Percentiles rank a stretch among this genome's conserved stretches.
phyloP scores from a whole-genome alignment of 345 rosid species.

The Boechera divaricarpa region DNA sequence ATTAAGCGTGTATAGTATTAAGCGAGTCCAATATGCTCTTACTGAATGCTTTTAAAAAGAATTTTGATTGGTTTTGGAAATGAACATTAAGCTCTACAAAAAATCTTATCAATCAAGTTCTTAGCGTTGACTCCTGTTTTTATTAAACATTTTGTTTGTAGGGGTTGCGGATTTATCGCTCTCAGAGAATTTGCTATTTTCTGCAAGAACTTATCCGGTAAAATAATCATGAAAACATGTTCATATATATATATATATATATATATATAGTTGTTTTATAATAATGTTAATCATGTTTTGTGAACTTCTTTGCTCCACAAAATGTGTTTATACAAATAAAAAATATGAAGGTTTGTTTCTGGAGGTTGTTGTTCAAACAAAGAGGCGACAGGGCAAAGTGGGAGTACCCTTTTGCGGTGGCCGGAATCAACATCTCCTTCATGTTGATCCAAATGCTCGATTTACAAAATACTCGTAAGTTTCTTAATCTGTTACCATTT shows the following conservation, averaged over 20 bases:
- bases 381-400: conserved; percentile 83
- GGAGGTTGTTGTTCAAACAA: conserved; percentile 89
- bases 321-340: conserved; percentile 56
- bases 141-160: conserved; percentile 35
- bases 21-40: too few relatives aligned
- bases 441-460: conserved; percentile 98
- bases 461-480: conserved; percentile 62
- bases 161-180: conserved; percentile 92
- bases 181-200: conserved; percentile 91
- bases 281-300: background rate
- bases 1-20: too few relatives aligned
- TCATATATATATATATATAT: background rate
- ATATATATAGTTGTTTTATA: background rate
- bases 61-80: too few relatives aligned
- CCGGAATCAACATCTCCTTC: conserved; percentile 92
- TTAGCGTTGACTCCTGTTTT: background rate
- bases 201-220: conserved; percentile 89
- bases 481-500: background rate
- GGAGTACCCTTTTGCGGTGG: conserved; percentile 99
- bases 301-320: background rate
- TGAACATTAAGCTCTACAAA: too few relatives aligned
- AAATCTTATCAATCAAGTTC: too few relatives aligned
- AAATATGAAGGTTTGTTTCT: conserved; percentile 88
- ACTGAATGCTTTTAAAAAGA: too few relatives aligned
- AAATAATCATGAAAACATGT: conserved; percentile 32